Evolutionary conservation across 2,329 filamentous ascomycete genomes (phyloP), one percentile per base, ranked within the genome.

Genomic region (Emmonsia crescens): DNA sequence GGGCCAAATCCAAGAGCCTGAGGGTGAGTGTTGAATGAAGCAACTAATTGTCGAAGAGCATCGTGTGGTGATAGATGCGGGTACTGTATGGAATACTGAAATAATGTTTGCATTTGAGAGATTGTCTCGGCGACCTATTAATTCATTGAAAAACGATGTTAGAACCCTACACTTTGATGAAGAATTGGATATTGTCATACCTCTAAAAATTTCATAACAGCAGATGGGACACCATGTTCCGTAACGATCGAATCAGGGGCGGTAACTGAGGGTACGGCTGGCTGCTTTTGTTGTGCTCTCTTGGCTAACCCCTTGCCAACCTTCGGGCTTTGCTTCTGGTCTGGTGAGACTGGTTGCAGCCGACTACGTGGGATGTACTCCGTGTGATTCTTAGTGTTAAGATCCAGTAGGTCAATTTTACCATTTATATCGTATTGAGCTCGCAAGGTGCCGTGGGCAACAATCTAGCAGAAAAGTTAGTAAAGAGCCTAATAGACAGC

Each of bases 391-490:
- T 80, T 83, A 1, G 89, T 90, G 55, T 86, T 80, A 67, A 97
- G 92, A 68, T 96, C 90, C 57, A 97, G 82, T 63, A 91, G 80
- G 64, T 96, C 90, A 63, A 99, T 87, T 72, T 88, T 91, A 64
- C 91, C 87, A 44, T 88, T 83, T 9, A 78, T 79, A 68, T 95
- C 89, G 70, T 96, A 96, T 64, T 90, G 85, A 0, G 88, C 91
- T 57, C 86, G 85, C 31, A 97, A 77, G 4, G 82, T 85, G 51
- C 93, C 93, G n/a, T 80, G 84, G 10, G 88, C 86, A 57, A 95
- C 85, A 46, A 95, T 80, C 87, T 93, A 65, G 21, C 27, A n/a
- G 27, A 44, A 16, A 42, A 16, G 36, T 57, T 9, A 57, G 40
- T 44, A 31, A 44, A 46, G 42, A 57, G 4, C 16, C 5, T 42